Conservation (phyloP, 129 eudicot species). For the Flaveria linearis region DNA sequence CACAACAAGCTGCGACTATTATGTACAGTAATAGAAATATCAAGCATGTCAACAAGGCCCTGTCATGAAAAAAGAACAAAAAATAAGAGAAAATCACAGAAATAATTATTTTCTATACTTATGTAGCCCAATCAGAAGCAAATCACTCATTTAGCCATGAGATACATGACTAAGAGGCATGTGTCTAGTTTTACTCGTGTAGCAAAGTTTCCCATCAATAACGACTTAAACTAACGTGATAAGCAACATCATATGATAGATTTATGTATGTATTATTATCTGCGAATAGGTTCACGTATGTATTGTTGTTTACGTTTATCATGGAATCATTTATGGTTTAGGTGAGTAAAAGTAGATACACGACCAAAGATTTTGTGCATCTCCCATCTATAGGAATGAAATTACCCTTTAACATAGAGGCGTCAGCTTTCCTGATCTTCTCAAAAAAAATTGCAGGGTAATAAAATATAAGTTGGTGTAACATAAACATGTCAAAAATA, state of each 20-base stretch:
- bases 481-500: not conserved
- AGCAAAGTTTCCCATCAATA: not conserved
- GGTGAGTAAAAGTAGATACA: not conserved
- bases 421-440: not conserved
- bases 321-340: not conserved
- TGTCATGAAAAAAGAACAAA: slow-evolving; percentile 35
- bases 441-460: not conserved
- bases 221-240: not conserved
- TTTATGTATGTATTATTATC: not conserved
- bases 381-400: not conserved
- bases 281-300: not conserved
- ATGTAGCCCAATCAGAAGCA: not conserved
- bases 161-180: not conserved
- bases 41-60: slow-evolving; percentile 85
- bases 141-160: slow-evolving; percentile 2
- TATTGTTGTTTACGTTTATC: too few species aligned
- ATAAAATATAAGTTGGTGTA: not conserved
- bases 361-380: not conserved
- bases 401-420: not conserved
- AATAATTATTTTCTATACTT: not conserved
- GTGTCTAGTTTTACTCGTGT: not conserved
- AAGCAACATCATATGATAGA: not conserved
- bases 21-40: slow-evolving; percentile 75
- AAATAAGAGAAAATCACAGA: not conserved
- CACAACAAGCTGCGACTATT: slow-evolving; percentile 86